Percentiles rank a stretch among this genome's conserved stretches.
Evolutionary conservation across 306 rosid species (phyloP).

Genomic region (Ormosia emarginata): DNA sequence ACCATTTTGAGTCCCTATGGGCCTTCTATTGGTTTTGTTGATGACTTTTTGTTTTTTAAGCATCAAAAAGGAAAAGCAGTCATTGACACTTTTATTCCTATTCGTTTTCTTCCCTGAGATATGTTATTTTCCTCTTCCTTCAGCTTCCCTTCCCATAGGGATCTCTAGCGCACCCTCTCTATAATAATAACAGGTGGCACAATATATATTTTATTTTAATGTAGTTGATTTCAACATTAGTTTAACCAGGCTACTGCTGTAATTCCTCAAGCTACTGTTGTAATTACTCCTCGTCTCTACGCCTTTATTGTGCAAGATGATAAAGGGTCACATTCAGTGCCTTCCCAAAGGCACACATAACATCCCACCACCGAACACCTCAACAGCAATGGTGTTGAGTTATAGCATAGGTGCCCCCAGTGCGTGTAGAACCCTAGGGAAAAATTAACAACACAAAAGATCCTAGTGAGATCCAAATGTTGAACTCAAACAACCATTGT

Average conservation of each 20-base stretch:
- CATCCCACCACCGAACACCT: slow-evolving; percentile 4
- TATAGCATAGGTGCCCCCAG: neutral
- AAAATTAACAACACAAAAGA: neutral
- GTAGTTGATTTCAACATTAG: slow-evolving; percentile 13
- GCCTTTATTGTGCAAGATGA: slow-evolving; percentile 4
- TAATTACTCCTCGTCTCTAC: neutral
- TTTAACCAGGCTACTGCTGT: slow-evolving; percentile 18
- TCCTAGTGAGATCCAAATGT: neutral
- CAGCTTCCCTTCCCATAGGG: neutral
- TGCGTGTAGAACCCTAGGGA: neutral
- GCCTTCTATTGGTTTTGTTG: neutral
- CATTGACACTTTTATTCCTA: neutral
- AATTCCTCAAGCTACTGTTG: slow-evolving; percentile 8
- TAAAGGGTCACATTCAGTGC: slow-evolving; percentile 21
- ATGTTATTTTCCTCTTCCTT: slow-evolving; percentile 6
- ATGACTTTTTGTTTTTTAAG: neutral
- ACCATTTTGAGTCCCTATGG: neutral
- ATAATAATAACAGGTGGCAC: neutral
- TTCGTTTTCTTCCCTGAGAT: neutral
- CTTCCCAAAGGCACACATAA: slow-evolving; percentile 19
- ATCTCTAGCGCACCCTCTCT: neutral
- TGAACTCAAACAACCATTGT: no score
- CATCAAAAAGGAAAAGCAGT: slow-evolving; percentile 13
- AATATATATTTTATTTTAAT: neutral
- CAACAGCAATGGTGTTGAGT: slow-evolving; percentile 33